Evolutionary conservation across 345 rosid genomes (phyloP), one percentile per base, ranked within the genome.

Genomic region (Dipteronia sinensis): DNA sequence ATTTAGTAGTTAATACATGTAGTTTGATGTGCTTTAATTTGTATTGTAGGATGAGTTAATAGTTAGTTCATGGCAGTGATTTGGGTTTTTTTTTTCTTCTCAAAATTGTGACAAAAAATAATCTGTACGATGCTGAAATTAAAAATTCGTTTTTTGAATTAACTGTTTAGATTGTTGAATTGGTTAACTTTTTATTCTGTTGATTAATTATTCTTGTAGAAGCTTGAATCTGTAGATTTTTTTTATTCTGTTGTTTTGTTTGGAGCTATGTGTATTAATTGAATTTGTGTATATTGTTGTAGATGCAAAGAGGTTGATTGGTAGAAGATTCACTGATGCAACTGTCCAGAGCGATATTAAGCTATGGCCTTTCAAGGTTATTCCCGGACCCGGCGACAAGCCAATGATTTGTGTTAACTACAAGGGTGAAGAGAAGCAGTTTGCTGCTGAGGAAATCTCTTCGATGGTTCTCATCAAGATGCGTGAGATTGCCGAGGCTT

Each of bases 401-500:
- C 94, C 94, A 10, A 85, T 89, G 94, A 89, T 90, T 25, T 75
- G 77, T 13, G 94, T 90, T 2, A 71, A 23, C 79, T 88, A 90
- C 84, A 89, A 90, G 80, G 91, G 89, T 2, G 91, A 90, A 68
- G 92, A 89, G 0, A 89, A 90, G 77, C 85, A 89, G 76, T 90
- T 90, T 75, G 80, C 94, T 3, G 94, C 94, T 8, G 94, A 90
- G 82, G 94, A 90, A 68, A 90, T 90, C 83, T 90, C 94, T 16
- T 90, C 92, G 11, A 91, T 91, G 95, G 90, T 91, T 65, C 89
- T 91, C 20, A 91, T 81, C 10, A 91, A 91, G 88, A 91, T 91
- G 95, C 93, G 96, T 23, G 96, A 90, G 82, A 87, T 89, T 72
- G 94, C 94, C 0, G 96, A 91, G 80, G 93, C 95, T 0, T 91